phyloP scores from a whole-genome alignment of 768 basidiomycete genomes.

The Russula sp. region DNA sequence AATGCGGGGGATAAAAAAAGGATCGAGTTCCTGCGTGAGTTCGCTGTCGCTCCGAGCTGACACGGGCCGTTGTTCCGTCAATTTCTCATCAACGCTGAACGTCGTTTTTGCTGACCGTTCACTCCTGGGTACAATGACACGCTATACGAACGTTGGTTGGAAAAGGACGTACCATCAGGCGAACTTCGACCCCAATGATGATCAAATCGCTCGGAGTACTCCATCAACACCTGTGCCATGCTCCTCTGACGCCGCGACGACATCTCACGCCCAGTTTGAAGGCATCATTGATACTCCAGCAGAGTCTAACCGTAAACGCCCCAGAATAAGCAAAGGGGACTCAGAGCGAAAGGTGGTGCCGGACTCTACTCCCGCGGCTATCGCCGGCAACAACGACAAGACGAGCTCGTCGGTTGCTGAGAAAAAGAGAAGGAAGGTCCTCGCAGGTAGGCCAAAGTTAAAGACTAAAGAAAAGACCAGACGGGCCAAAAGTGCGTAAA shows the following conservation, averaged over 20 bases:
- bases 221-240: conserved; percentile 34
- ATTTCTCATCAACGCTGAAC: too few species aligned
- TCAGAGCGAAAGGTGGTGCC: conserved; percentile 33
- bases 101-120: too few species aligned
- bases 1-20: too few species aligned
- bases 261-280: background rate
- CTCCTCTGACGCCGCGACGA: conserved; percentile 1
- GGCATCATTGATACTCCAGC: conserved; percentile 34
- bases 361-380: background rate
- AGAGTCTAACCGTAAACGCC: conserved; percentile 53
- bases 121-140: conserved; percentile 54
- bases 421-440: conserved; percentile 33
- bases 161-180: conserved; percentile 72
- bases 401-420: conserved; percentile 27
- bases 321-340: conserved; percentile 46
- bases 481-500: conserved; percentile 32
- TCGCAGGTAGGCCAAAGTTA: conserved; percentile 32
- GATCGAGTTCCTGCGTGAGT: too few species aligned
- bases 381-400: conserved; percentile 28
- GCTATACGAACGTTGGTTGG: conserved; percentile 68
- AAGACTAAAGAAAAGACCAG: conserved; percentile 34
- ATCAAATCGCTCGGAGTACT: conserved; percentile 27
- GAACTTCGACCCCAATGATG: conserved; percentile 44
- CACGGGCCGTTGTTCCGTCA: too few species aligned
- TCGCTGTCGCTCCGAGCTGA: too few species aligned